Conservation (phyloP, 441 rosid genomes). For the Rhodomyrtus psidioides region DNA sequence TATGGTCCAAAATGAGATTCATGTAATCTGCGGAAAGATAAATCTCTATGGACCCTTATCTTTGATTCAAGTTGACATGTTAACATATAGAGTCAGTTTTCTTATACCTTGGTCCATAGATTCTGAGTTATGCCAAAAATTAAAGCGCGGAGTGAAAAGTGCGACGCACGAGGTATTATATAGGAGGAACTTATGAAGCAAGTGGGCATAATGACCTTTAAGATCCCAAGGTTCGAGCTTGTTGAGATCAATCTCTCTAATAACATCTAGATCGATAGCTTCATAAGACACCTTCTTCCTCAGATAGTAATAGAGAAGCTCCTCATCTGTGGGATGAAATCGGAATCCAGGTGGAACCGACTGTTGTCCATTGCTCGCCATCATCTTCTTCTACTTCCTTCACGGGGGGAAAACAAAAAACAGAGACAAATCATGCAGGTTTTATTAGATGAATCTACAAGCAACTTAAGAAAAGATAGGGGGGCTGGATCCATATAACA, state of each 20-base stretch:
- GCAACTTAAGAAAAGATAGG: background rate
- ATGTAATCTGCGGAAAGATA: background rate
- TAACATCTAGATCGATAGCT: slow-evolving; percentile 57
- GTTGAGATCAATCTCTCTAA: slow-evolving; percentile 70
- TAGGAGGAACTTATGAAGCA: background rate
- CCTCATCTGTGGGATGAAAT: slow-evolving; percentile 73
- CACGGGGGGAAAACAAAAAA: background rate
- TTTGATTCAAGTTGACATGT: background rate
- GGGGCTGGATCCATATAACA: background rate
- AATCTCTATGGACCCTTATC: background rate
- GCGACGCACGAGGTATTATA: background rate
- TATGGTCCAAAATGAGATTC: background rate
- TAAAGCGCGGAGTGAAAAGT: background rate
- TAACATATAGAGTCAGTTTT: background rate
- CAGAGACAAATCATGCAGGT: background rate
- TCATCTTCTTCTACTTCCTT: slow-evolving; percentile 15
- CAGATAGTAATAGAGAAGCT: slow-evolving; percentile 59
- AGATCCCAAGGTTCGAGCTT: slow-evolving; percentile 82
- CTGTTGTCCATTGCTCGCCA: slow-evolving; percentile 51
- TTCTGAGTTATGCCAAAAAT: background rate
- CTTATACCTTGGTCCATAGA: background rate
- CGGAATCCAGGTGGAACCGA: slow-evolving; percentile 71
- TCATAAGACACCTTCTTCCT: slow-evolving; percentile 65
- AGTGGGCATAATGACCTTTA: slow-evolving; percentile 29
- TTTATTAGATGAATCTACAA: background rate